Base-by-base conservation (phyloP, 768 basidiomycete genomes). In the Amanita pallidorosea region DNA sequence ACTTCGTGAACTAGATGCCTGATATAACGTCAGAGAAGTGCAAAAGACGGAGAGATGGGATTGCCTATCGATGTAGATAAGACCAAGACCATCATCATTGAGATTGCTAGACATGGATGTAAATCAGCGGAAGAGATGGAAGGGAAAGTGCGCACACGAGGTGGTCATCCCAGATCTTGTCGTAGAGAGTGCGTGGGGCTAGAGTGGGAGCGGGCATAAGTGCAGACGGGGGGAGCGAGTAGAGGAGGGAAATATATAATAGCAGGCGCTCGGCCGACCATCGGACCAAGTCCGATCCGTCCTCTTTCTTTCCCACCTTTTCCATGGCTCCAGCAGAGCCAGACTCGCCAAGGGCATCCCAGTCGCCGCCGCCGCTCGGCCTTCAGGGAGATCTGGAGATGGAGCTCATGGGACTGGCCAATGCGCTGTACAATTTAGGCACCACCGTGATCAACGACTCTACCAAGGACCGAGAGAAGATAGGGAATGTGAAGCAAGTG, bases 141-240 rank as follows among this genome's bases (percentile, higher is more conserved):
- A 51, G 49, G 43, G 47, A 49, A 20, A 33, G 8, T 15, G 52
- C 88, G 55, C 60, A 91, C 81, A 97, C 86, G 61, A 95, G 80
- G 70, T 97, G 95, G 64, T 97, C 92, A 57, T 96, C 91, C 83
- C 89, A 96, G 56, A 97, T 91, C 72, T 97, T 97, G 70, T 98
- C 95, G 68, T 97, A 96, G 27, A 98, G 74, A 33, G 95, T 97
- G 54, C 91, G 83, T 8, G 91, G 90, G 18, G 73, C 67, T 49
- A 66, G 54, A 36, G 68, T 56, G 15, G 44, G 52, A 23, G 69
- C 64, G 47, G 66, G 45, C 52, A 53, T 41, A 43, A 37, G 17
- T 53, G 8, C 7, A 5, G 17, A 11, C 12, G 11, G 1, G 3
- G 12, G 23, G 7, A 40, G 45, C 6, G n/a, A 8, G 12, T 17